Percentiles rank a stretch among this genome's conserved stretches.
Evolutionary conservation across 371 early-diverging fungal species (phyloP).

Genomic region (Choanephora cucurbitarum): DNA sequence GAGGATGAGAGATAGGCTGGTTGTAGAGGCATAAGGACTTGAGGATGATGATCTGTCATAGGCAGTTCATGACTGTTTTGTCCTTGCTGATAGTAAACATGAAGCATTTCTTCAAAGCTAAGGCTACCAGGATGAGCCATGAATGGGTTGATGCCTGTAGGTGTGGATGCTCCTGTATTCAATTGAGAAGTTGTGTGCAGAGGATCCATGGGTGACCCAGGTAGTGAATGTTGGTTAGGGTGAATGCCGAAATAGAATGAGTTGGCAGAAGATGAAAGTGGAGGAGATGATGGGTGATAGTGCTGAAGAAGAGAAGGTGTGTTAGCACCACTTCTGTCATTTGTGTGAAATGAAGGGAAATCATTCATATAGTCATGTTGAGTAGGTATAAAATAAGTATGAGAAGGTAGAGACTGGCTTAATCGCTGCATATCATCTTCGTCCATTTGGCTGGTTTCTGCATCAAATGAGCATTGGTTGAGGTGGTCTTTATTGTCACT

Average conservation of each 20-base stretch:
- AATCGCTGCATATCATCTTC: constrained; percentile 8
- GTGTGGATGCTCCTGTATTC: neutral
- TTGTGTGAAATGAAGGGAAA: neutral
- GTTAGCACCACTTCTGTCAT: neutral
- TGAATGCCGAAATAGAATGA: constrained; percentile 10
- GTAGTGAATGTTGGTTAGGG: constrained; percentile 16
- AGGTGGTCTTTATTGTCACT: too few species aligned
- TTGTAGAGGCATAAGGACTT: neutral
- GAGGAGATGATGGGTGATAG: constrained; percentile 14
- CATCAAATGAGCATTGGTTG: constrained; percentile 20
- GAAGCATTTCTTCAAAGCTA: constrained; percentile 35
- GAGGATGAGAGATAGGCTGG: constrained; percentile 10
- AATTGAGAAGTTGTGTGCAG: too few species aligned
- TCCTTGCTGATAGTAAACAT: constrained; percentile 18
- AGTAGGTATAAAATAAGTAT: constrained; percentile 14
- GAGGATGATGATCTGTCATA: constrained; percentile 6
- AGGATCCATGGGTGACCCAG: neutral
- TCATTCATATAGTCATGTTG: neutral
- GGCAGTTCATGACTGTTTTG: neutral
- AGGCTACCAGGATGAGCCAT: constrained; percentile 24
- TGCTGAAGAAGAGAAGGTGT: constrained; percentile 15
- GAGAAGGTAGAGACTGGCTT: constrained; percentile 21
- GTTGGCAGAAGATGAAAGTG: constrained; percentile 21
- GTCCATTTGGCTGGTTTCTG: constrained; percentile 11
- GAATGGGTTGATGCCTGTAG: neutral